Evolutionary conservation across 257 asterid species (phyloP).

Genomic region (Fraxinus americana): DNA sequence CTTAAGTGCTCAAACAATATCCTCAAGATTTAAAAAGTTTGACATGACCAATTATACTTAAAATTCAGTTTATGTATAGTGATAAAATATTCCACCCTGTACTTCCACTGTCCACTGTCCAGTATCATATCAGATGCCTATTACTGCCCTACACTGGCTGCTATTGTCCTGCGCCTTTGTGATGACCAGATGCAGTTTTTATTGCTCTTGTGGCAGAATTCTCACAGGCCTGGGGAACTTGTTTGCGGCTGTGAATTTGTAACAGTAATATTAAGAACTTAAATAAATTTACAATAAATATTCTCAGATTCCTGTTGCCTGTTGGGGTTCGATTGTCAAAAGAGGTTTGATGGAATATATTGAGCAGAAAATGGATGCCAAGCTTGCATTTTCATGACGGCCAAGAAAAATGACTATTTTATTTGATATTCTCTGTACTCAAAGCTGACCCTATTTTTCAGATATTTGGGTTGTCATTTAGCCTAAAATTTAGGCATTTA

Average conservation of each 20-base stretch:
- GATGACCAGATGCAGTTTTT: neutral
- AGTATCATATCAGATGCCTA: neutral
- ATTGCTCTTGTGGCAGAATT: neutral
- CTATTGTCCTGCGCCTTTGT: neutral
- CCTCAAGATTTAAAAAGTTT: neutral
- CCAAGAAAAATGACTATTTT: neutral
- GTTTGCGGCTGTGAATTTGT: neutral
- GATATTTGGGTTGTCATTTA: neutral
- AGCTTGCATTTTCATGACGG: slow-evolving; percentile 7
- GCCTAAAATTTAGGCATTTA: neutral
- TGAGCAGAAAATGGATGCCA: neutral
- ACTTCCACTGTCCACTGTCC: neutral
- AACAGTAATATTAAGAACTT: neutral
- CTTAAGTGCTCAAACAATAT: neutral
- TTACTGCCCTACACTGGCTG: neutral
- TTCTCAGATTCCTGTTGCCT: neutral
- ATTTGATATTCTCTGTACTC: neutral
- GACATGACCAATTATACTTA: neutral
- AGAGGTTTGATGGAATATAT: neutral
- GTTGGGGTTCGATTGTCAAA: neutral
- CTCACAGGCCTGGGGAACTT: neutral
- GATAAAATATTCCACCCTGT: neutral
- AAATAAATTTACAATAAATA: neutral
- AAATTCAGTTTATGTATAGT: neutral
- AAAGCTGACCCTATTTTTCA: neutral